A percentile compares a stretch with the other conserved stretches of the same genome.
These are phyloP conservation scores for Cladosporium sp. DNA, from an alignment of 2,329 filamentous ascomycete genomes.

Conservation along the genomic window DNA sequence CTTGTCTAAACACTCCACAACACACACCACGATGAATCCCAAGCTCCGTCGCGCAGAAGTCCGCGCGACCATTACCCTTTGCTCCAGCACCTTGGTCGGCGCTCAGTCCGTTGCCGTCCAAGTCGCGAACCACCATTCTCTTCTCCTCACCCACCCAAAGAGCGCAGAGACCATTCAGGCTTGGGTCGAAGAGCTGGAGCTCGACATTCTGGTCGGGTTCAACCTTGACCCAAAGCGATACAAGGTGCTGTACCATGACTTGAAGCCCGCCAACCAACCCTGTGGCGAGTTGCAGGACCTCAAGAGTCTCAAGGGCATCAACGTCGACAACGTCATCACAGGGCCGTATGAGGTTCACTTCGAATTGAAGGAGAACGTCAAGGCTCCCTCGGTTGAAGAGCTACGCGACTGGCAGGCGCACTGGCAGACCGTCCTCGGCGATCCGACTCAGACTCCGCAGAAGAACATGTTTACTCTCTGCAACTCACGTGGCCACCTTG, in stretches of 20 bases:
- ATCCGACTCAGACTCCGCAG: neutral
- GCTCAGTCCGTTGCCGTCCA: neutral
- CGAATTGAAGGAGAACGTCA: neutral
- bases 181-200: slow-evolving; percentile 70
- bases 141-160: neutral
- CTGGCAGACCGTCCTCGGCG: neutral
- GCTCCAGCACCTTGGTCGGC: neutral
- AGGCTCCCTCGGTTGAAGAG: neutral
- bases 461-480: neutral
- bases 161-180: neutral
- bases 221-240: neutral
- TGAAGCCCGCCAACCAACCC: neutral
- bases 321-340: neutral
- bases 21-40: neutral
- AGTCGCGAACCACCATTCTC: neutral
- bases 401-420: neutral
- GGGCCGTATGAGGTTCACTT: slow-evolving; percentile 1
- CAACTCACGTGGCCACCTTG: neutral
- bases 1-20: neutral
- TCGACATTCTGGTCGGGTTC: slow-evolving; percentile 50
- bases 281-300: neutral
- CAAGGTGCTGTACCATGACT: neutral
- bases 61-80: neutral
- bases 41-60: neutral
- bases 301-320: neutral